A percentile compares a stretch with the other conserved stretches of the same genome.
phyloP scores from a whole-genome alignment of 2,329 filamentous ascomycete genomes.

The Colletotrichum cordylinicola region DNA sequence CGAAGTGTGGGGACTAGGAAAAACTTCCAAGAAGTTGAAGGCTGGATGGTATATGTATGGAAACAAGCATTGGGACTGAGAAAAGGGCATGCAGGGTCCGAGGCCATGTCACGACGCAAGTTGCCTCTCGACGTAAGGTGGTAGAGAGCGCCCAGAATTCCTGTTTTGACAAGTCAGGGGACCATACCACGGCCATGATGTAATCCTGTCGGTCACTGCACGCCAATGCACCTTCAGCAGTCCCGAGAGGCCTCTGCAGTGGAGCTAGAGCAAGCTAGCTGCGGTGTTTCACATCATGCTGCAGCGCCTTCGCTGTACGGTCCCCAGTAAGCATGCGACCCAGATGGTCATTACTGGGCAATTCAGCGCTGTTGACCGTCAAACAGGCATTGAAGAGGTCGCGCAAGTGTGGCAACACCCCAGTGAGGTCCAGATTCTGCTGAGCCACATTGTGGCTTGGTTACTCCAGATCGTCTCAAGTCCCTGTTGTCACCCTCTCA shows the following conservation, averaged over 20 bases:
- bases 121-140: not conserved
- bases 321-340: not conserved
- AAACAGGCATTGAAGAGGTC: not conserved
- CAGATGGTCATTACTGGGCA: not conserved
- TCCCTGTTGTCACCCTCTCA: not conserved
- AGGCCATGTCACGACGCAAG: not conserved
- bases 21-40: not conserved
- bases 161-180: conserved; percentile 22
- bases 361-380: not conserved
- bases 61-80: not conserved
- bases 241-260: conserved; percentile 18
- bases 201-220: conserved; percentile 21
- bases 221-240: conserved; percentile 2
- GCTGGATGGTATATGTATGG: not conserved
- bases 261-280: conserved; percentile 2
- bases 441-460: not conserved
- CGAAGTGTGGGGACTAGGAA: not conserved
- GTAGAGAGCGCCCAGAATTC: conserved; percentile 10
- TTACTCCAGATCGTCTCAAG: not conserved
- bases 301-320: not conserved
- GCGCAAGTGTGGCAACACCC: not conserved
- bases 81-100: not conserved
- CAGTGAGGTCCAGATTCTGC: not conserved
- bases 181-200: conserved; percentile 15
- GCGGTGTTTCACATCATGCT: conserved; percentile 11